These are phyloP conservation scores for Pseudodiploospora longispora DNA, from an alignment of 2,329 filamentous ascomycete species.

Conservation along the genomic window DNA sequence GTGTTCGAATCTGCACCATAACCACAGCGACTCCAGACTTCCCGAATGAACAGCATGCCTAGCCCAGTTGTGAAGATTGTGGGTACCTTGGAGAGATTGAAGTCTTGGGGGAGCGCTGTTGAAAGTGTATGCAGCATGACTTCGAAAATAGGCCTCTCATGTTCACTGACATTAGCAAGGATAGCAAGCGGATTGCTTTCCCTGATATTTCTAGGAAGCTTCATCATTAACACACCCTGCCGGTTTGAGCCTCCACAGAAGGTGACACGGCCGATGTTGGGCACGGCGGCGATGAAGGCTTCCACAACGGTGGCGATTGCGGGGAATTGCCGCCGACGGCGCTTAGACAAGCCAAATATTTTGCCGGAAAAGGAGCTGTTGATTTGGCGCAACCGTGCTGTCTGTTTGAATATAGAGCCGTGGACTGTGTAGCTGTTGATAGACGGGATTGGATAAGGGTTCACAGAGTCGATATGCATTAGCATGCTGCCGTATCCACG, in stretches of 20 bases:
- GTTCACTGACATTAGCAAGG: constrained; percentile 15
- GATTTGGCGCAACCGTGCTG: constrained; percentile 40
- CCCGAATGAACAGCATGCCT: constrained; percentile 36
- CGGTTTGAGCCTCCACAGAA: constrained; percentile 86
- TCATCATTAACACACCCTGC: constrained; percentile 73
- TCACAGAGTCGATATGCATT: constrained; percentile 65
- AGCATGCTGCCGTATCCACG: constrained; percentile 85
- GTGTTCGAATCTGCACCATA: constrained; percentile 47
- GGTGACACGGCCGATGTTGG: constrained; percentile 62
- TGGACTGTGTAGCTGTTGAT: constrained; percentile 70
- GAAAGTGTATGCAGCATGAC: constrained; percentile 30
- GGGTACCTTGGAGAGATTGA: constrained; percentile 27
- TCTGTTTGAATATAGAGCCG: constrained; percentile 50
- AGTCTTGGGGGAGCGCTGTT: constrained; percentile 33
- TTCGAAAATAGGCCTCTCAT: constrained; percentile 24
- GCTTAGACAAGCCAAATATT: constrained; percentile 71
- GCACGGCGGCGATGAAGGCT: constrained; percentile 61
- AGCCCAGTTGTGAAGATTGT: constrained; percentile 36
- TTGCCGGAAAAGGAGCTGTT: constrained; percentile 45
- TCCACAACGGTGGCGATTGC: constrained; percentile 77
- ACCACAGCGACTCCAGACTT: constrained; percentile 45
- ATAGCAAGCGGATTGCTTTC: constrained; percentile 55
- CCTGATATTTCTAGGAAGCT: constrained; percentile 50
- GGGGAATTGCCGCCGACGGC: constrained; percentile 72
- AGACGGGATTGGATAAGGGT: constrained; percentile 75